Conservation (phyloP, 2,329 filamentous ascomycete genomes). For the Byssoonygena ceratinophila region DNA sequence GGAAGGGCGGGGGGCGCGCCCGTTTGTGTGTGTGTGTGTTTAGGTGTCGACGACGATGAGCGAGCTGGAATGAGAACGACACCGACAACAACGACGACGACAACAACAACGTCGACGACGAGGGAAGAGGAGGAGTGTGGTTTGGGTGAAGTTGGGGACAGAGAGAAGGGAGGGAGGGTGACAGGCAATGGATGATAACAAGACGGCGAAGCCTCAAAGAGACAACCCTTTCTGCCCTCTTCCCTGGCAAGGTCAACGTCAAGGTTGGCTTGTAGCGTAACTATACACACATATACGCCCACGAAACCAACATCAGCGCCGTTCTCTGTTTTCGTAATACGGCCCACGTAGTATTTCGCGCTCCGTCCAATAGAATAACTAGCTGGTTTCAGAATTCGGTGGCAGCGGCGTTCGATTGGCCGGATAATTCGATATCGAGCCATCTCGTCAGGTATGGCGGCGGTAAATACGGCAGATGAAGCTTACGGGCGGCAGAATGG, state of each 20-base stretch:
- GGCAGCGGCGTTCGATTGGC: neutral
- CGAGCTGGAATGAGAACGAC: conserved; percentile 22
- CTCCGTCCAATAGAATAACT: neutral
- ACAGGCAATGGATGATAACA: neutral
- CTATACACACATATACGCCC: no score
- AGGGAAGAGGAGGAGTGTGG: conserved; percentile 6
- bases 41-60: neutral
- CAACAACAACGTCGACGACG: conserved; percentile 21
- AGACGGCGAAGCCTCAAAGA: conserved; percentile 4
- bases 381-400: conserved; percentile 5
- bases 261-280: no score
- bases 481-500: neutral
- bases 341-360: neutral
- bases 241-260: no score
- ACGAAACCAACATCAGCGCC: neutral
- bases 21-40: neutral
- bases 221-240: no score
- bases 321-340: neutral
- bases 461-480: neutral
- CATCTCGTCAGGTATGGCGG: neutral
- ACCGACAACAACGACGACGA: conserved; percentile 25
- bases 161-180: conserved; percentile 12
- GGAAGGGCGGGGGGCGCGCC: no score
- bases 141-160: neutral
- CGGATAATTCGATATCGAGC: neutral